Conservation (phyloP, 148 eudicot genomes). For the Spergularia marina region DNA sequence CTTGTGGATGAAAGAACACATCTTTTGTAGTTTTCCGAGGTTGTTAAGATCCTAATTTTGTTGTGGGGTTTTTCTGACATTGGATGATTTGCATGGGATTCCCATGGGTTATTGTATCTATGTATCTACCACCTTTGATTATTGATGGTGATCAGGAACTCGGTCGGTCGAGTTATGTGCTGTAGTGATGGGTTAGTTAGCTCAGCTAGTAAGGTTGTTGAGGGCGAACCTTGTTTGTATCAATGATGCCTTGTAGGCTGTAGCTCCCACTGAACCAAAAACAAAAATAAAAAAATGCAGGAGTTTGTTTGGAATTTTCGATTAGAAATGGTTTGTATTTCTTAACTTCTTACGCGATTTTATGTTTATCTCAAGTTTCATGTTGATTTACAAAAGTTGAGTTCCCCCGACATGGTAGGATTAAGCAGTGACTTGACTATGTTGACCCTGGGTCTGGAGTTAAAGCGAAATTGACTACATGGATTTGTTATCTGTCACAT, state of each 20-base stretch:
- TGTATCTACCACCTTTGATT: neutral
- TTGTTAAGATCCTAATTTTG: neutral
- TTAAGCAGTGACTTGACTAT: neutral
- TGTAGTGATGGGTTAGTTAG: neutral
- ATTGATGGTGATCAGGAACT: neutral
- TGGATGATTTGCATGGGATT: neutral
- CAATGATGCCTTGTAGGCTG: too few species aligned
- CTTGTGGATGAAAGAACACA: neutral
- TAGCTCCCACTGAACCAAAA: too few species aligned
- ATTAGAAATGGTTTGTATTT: too few species aligned
- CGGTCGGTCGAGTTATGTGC: neutral
- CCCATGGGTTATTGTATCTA: neutral
- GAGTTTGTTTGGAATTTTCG: too few species aligned
- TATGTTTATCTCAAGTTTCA: neutral
- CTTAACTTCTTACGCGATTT: too few species aligned
- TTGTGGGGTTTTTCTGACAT: neutral
- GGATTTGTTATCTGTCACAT: neutral
- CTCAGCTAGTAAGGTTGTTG: too few species aligned
- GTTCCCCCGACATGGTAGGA: neutral
- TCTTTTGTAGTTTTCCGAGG: too few species aligned
- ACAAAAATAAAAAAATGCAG: too few species aligned
- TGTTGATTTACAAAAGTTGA: neutral
- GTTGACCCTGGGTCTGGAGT: neutral
- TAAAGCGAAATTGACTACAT: neutral
- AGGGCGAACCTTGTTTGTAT: too few species aligned